Evolutionary conservation across 2,329 filamentous ascomycete genomes (phyloP).

Genomic region (Penicillium sp.): DNA sequence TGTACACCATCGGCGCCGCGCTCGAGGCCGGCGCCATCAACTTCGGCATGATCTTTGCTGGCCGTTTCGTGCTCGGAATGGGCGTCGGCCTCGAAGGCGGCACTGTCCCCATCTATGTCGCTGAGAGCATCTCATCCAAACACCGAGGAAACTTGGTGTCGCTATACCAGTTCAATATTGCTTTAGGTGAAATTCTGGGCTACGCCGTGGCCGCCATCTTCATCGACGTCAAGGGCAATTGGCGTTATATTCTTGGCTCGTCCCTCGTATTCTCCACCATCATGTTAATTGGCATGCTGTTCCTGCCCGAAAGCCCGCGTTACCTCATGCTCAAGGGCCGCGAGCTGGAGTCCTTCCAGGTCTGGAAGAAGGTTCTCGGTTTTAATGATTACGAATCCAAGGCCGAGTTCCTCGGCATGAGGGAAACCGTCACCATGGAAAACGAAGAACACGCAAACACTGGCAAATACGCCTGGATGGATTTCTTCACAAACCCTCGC

Average conservation of each 20-base stretch:
- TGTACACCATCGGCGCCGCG: constrained; percentile 67
- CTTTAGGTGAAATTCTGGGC: constrained; percentile 68
- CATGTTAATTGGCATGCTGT: constrained; percentile 59
- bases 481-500: constrained; percentile 67
- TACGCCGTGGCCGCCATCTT: constrained; percentile 72
- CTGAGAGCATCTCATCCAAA: constrained; percentile 62
- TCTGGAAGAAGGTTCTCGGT: constrained; percentile 69
- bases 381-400: constrained; percentile 53
- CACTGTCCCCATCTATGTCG: constrained; percentile 71
- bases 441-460: constrained; percentile 50
- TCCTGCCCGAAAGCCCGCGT: constrained; percentile 26
- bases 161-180: constrained; percentile 72
- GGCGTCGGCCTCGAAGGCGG: constrained; percentile 71
- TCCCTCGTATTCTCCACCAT: constrained; percentile 67
- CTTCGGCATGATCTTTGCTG: constrained; percentile 67
- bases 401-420: constrained; percentile 71
- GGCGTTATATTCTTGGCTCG: constrained; percentile 70
- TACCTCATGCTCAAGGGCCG: constrained; percentile 25
- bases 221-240: constrained; percentile 64
- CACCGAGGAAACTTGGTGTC: constrained; percentile 70
- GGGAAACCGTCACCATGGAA: constrained; percentile 57
- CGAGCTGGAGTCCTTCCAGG: constrained; percentile 24
- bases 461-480: constrained; percentile 64
- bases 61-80: constrained; percentile 64
- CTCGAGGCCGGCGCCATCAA: constrained; percentile 65